Evolutionary conservation across 345 rosid genomes (phyloP), one percentile per base, ranked within the genome.

Genomic region (Pugionium cornutum): DNA sequence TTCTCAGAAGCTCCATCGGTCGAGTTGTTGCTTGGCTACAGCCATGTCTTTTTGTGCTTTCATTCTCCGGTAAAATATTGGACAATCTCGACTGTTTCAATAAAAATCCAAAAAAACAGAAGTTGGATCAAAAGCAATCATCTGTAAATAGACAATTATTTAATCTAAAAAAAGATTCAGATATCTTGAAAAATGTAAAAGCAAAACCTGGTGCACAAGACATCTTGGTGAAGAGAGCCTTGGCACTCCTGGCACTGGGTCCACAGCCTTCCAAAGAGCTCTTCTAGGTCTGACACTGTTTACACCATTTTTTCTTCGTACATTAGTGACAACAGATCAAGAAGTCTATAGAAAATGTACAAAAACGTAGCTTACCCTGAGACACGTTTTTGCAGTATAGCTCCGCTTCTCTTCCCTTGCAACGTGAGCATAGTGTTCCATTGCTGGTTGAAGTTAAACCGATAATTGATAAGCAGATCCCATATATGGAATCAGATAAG

Each of bases 221-320:
- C 96, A 80, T 94, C 96, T 83, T 90, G 97, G 79, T 90, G 99
- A 74, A 94, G 99, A 53, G 97, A 94, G 56, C 97, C 97, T 76
- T 88, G 97, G 76, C 99, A 94, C 63, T 90, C 99, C 70, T 94
- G 97, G 70, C 99, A 94, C 75, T 94, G 97, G 0, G 96, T 89
- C 99, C 97, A 90, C 18, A 90, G 73, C 77, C 82, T 90, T 60
- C 96, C 92, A 77, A 90, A 88, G 55, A 88, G 83, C 70, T 73
- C 81, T 78, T 94, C 97, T 57, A 90, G 83, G 46, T 87, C 97
- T 7, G 95, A 79, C 66, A 94, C 96, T 94, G 80, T 62, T 47
- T 70, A 80, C 62, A 73, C 4, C 18, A 2, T n/a, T 8, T 40
- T 33, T 32, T 41, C 4, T 30, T 47, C 9, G 18, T 18, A 18